phyloP scores from a whole-genome alignment of 176 grass and related monocot genomes.

The Phyllostachys edulis region DNA sequence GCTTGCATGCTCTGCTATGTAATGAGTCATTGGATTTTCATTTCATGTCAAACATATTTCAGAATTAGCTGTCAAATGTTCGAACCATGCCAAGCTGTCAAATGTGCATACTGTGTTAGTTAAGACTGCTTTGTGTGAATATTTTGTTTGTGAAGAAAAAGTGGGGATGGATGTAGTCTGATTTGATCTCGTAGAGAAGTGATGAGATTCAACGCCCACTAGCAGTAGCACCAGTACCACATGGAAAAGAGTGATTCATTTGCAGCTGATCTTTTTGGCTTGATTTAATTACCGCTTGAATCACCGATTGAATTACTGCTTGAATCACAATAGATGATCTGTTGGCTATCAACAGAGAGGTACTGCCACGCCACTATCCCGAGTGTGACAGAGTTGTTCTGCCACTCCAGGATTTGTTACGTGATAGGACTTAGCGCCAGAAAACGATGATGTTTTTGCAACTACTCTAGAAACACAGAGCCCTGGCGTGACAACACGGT shows the following conservation, averaged over 20 bases:
- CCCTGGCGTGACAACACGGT: too few species aligned
- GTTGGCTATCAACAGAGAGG: too few species aligned
- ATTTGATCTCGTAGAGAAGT: background rate
- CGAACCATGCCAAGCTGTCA: background rate
- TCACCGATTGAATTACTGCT: too few species aligned
- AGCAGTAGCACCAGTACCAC: background rate
- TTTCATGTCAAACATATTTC: background rate
- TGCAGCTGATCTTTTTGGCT: too few species aligned
- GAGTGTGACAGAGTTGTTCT: too few species aligned
- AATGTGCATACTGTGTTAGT: background rate
- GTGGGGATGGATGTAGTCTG: background rate
- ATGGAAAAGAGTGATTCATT: background rate
- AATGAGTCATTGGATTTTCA: background rate
- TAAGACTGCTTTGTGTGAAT: background rate
- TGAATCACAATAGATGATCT: too few species aligned
- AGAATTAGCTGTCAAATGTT: background rate
- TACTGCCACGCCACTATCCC: too few species aligned
- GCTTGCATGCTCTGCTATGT: background rate
- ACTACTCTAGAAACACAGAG: too few species aligned
- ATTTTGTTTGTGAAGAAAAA: background rate
- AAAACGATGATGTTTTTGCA: too few species aligned
- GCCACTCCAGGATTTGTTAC: too few species aligned
- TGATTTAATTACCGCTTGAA: too few species aligned
- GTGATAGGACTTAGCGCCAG: too few species aligned
- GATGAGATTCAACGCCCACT: constrained; percentile 14